phyloP scores from a whole-genome alignment of 148 eudicot species.

The Oxyria digyna region DNA sequence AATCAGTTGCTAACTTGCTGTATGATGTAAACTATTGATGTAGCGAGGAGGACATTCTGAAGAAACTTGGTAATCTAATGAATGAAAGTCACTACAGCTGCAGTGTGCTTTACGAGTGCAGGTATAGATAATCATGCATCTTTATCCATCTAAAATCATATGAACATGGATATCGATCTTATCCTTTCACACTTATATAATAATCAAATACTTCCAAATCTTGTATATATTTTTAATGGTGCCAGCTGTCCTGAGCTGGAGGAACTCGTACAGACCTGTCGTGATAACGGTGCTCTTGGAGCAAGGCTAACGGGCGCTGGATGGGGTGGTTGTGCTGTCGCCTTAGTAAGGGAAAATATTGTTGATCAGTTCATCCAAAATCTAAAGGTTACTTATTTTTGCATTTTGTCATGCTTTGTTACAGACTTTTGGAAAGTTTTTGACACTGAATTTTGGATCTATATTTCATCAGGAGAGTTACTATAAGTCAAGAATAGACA shows the following conservation, averaged over 20 bases:
- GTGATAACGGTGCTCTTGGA: conserved; percentile 76
- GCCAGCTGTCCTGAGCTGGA: conserved; percentile 81
- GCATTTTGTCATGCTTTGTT: neutral
- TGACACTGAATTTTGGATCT: too few relatives aligned
- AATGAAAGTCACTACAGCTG: conserved; percentile 95
- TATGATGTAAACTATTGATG: conserved; percentile 15
- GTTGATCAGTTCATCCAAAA: conserved; percentile 85
- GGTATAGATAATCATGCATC: conserved; percentile 28
- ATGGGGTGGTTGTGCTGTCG: conserved; percentile 96
- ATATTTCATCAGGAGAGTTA: conserved; percentile 44
- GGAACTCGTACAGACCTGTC: conserved; percentile 69
- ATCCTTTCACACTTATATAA: neutral
- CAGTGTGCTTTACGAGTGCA: conserved; percentile 92
- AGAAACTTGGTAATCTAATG: conserved; percentile 93
- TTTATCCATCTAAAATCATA: too few relatives aligned
- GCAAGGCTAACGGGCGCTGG: conserved; percentile 98
- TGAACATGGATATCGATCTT: too few relatives aligned
- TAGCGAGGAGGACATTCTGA: conserved; percentile 88
- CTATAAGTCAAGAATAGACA: conserved; percentile 64
- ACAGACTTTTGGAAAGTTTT: neutral
- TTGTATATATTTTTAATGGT: neutral
- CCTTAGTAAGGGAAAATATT: conserved; percentile 64
- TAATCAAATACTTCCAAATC: too few relatives aligned
- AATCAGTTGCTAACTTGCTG: neutral
- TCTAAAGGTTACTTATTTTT: conserved; percentile 44